Base-by-base conservation (phyloP, 768 basidiomycete species). In the Russula sp. region DNA sequence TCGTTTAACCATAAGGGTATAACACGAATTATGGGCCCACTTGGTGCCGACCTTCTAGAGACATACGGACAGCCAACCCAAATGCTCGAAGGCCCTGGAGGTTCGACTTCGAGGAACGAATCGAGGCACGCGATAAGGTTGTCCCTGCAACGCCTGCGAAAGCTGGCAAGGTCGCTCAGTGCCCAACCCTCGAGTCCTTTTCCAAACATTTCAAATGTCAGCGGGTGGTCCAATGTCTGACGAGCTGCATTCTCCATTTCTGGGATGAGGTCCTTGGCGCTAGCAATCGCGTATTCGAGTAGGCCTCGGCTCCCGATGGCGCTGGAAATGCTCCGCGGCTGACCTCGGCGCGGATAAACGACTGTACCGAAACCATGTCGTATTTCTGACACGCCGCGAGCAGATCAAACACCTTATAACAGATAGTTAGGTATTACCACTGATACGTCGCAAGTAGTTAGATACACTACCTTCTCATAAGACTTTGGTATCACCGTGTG, bases 331-430 rank as follows among this genome's bases (percentile, higher is more conserved):
- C 24, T 13, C 48, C 24, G n/a, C n/a, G 13, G 13, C 14, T 34
- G 52, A 53, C 30, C 20, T 53, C 30, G 10, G 34, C 32, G 6
- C 53, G 53, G 34, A 65, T 65, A 9, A 22, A 30, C 11, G 38
- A 42, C 16, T 32, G 32, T 34, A 65, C 44, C 40, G 42, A 34
- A 22, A 10, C 42, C 64, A 74, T 69, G 9, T 70, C 56, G 57
- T 73, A 74, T 59, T 74, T 74, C 22, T 55, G 36, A 2, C 66
- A 67, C 1, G 69, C 69, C 2, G 62, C 64, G 16, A 71, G 57
- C n/a, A 69, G 56, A 22, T 14, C 32, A 22, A 57, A 20, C 5
- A 59, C 9, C 18, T 30, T 46, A 13, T 52, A 20, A 20, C 9
- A 44, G n/a, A 20, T 8, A 6, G 8, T 44, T 44, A 44, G 42